Percentiles rank a stretch among this genome's conserved stretches.
phyloP scores from a whole-genome alignment of 1,139 yeast genomes.

The Saccharomyces hybrid region DNA sequence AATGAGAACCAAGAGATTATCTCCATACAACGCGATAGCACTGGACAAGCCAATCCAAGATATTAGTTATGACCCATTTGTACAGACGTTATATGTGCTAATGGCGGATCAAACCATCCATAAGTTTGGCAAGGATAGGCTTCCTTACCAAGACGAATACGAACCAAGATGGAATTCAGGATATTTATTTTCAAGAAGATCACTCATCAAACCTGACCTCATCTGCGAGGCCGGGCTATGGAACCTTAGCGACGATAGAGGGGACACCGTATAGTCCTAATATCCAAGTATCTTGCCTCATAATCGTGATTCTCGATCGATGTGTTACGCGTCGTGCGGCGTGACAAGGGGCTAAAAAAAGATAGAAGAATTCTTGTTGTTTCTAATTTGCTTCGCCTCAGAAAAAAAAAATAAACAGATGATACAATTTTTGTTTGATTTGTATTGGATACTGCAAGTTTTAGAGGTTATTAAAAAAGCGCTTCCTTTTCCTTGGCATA shows the following conservation, averaged over 20 bases:
- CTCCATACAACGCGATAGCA: background rate
- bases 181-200: background rate
- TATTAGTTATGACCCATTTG: background rate
- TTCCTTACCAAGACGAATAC: too few relatives aligned
- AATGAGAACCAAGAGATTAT: background rate
- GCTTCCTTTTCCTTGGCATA: background rate
- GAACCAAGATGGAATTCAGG: background rate
- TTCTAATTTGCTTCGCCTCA: slow-evolving; percentile 1
- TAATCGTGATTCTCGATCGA: too few relatives aligned
- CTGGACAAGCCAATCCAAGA: background rate
- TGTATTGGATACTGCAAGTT: background rate
- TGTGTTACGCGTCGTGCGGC: slow-evolving; percentile 1
- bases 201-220: background rate
- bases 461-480: background rate
- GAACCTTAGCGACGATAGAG: too few relatives aligned
- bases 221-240: background rate
- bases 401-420: background rate
- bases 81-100: background rate
- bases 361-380: slow-evolving; percentile 1
- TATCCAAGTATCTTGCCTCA: too few relatives aligned
- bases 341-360: slow-evolving; percentile 1
- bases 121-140: background rate
- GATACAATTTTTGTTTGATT: background rate
- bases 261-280: too few relatives aligned
- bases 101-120: background rate